Base-by-base conservation (phyloP, 2,329 filamentous ascomycete genomes). In the Exophiala sp. region DNA sequence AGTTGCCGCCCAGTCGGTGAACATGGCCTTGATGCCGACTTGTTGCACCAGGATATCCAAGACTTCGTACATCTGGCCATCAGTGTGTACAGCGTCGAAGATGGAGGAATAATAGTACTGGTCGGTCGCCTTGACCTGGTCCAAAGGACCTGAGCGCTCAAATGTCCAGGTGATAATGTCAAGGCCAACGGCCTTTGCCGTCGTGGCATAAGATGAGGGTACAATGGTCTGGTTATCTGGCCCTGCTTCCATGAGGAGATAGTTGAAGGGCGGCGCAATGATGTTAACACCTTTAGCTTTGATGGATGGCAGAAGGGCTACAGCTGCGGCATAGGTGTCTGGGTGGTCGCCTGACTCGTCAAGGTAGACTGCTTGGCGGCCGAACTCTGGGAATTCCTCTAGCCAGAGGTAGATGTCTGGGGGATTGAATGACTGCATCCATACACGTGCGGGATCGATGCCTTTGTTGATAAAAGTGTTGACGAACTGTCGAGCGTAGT, bases 1-100 rank as follows among this genome's bases (percentile, higher is more conserved):
- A 0, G 85, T 86, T 8, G 82, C 81, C 12, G 80, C 79, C 86
- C 86, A 89, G 67, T 89, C 86, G 3, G 80, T 79, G 63, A 89
- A 89, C 57, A 89, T 76, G 4, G 76, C 83, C 29, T 72, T 68
- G 11, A 86, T 80, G 1, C 80, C 79, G 7, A 88, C 79, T 62
- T 88, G 71, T 59, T 77, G 73, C 2, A 75, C 79, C 55, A 89
- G 70, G 1, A 86, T 83, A 61, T 89, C 79, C 35, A 89, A 66
- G n/a, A 88, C 73, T 21, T 76, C 79, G 64, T 81, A 88, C 64
- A 85, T 78, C 57, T 88, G 84, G 1, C 86, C 85, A 60, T 89
- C 85, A 34, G 78, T 80, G 50, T 77, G 75, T 42, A 83, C 78
- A 1, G 77, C 69, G 45, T 82, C 77, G 5, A 75, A 72, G 16